Evolutionary conservation across 805 yeast species (phyloP).

Genomic region (Metschnikowia lunata): DNA sequence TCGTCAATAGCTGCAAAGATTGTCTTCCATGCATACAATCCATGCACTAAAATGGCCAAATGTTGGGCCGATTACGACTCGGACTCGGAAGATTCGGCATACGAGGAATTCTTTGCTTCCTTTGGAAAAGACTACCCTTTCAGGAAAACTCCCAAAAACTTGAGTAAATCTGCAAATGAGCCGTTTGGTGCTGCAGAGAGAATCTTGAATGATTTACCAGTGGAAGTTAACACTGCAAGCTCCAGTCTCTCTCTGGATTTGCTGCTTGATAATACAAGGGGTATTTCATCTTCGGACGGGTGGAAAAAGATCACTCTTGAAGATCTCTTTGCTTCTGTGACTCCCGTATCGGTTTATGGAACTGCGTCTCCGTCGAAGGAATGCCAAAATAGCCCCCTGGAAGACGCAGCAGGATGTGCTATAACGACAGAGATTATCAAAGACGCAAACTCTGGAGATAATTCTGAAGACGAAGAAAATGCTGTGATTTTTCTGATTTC

Average conservation of each 20-base stretch:
- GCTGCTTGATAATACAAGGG: background rate
- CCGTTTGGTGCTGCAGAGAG: background rate
- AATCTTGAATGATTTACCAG: background rate
- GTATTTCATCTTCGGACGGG: background rate
- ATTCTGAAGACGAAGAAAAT: background rate
- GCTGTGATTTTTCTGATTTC: background rate
- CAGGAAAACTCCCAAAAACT: background rate
- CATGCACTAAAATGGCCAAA: conserved; percentile 5
- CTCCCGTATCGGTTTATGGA: background rate
- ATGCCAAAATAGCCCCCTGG: background rate
- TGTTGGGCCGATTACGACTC: conserved; percentile 10
- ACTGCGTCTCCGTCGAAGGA: background rate
- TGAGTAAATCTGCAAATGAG: background rate
- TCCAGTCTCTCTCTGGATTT: background rate
- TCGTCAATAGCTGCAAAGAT: no score
- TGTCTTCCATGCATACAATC: background rate
- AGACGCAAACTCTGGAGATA: background rate
- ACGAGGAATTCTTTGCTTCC: background rate
- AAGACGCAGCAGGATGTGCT: background rate
- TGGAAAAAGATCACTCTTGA: background rate
- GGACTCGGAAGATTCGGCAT: conserved; percentile 1
- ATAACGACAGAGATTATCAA: background rate
- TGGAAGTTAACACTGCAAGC: background rate
- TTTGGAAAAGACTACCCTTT: background rate
- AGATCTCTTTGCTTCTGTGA: conserved; percentile 2